phyloP scores from a whole-genome alignment of 2,329 filamentous ascomycete genomes.

The Sclerotinia trifoliorum region DNA sequence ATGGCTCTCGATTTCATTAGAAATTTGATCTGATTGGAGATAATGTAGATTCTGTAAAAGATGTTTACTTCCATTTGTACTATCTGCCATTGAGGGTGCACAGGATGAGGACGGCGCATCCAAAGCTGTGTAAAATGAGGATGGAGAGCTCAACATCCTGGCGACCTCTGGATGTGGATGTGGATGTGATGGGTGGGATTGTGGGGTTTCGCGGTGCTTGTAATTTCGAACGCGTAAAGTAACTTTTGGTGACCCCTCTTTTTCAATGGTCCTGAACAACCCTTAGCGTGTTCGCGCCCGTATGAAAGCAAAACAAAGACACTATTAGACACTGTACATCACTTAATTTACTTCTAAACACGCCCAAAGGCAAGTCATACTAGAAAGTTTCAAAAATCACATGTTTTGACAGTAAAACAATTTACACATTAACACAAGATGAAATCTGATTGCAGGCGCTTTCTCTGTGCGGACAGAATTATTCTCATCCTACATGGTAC shows the following conservation, averaged over 20 bases:
- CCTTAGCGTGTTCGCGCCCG: background rate
- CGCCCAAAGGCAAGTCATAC: too few relatives aligned
- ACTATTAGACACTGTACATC: too few relatives aligned
- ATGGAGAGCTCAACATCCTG: conserved; percentile 16
- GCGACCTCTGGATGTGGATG: background rate
- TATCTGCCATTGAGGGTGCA: conserved; percentile 10
- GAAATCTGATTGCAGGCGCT: background rate
- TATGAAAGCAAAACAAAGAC: background rate
- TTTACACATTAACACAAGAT: background rate
- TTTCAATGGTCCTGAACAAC: background rate
- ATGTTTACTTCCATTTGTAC: background rate
- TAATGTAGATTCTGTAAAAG: background rate
- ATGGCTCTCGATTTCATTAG: conserved; percentile 17
- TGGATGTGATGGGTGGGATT: background rate
- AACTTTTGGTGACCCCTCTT: background rate
- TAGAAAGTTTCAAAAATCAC: background rate
- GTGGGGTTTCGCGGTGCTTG: conserved; percentile 6
- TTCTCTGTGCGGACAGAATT: background rate
- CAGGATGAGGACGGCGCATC: background rate
- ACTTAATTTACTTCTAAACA: too few relatives aligned
- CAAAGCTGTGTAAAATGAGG: conserved; percentile 13
- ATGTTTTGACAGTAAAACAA: background rate
- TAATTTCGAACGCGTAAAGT: conserved; percentile 2
- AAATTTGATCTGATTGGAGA: conserved; percentile 8
- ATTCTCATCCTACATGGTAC: background rate